Conservation (phyloP, 2,329 filamentous ascomycete species). For the Pseudohalonectria lignicola region DNA sequence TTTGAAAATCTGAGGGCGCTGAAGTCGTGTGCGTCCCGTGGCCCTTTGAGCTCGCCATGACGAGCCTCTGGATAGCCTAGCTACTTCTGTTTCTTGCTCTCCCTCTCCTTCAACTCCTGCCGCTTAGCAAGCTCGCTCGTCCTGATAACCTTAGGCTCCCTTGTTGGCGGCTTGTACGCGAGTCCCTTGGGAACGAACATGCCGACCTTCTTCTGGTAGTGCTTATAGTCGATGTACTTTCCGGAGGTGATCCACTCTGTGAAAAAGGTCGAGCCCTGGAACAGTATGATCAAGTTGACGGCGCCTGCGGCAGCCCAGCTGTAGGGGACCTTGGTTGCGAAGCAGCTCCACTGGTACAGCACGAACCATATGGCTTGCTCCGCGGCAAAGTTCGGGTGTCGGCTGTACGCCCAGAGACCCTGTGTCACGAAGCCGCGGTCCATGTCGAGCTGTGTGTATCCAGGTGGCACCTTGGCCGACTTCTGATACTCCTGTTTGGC, state of each 20-base stretch:
- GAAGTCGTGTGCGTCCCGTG: no score
- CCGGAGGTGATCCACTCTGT: slow-evolving; percentile 70
- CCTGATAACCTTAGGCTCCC: slow-evolving; percentile 32
- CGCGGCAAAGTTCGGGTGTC: slow-evolving; percentile 90
- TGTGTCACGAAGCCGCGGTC: slow-evolving; percentile 80
- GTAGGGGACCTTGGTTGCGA: slow-evolving; percentile 55
- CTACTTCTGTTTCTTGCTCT: slow-evolving; percentile 11
- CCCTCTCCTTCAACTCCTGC: slow-evolving; percentile 28
- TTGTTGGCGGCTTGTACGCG: slow-evolving; percentile 27
- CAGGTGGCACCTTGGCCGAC: slow-evolving; percentile 57
- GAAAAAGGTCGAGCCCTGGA: slow-evolving; percentile 80
- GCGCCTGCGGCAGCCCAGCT: slow-evolving; percentile 73
- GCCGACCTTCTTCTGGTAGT: slow-evolving; percentile 74
- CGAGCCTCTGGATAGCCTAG: background rate
- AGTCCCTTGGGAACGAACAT: slow-evolving; percentile 62
- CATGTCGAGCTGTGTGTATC: slow-evolving; percentile 61
- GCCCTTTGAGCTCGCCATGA: no score
- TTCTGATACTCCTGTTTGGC: slow-evolving; percentile 70
- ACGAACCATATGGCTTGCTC: slow-evolving; percentile 87
- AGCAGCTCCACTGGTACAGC: slow-evolving; percentile 82
- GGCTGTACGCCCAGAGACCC: slow-evolving; percentile 77
- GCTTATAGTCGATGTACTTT: slow-evolving; percentile 82
- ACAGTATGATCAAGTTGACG: slow-evolving; percentile 62
- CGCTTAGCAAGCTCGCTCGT: slow-evolving; percentile 38
- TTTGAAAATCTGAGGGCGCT: no score